phyloP scores from a whole-genome alignment of 345 rosid species.

The Arabidopsis arenosa region DNA sequence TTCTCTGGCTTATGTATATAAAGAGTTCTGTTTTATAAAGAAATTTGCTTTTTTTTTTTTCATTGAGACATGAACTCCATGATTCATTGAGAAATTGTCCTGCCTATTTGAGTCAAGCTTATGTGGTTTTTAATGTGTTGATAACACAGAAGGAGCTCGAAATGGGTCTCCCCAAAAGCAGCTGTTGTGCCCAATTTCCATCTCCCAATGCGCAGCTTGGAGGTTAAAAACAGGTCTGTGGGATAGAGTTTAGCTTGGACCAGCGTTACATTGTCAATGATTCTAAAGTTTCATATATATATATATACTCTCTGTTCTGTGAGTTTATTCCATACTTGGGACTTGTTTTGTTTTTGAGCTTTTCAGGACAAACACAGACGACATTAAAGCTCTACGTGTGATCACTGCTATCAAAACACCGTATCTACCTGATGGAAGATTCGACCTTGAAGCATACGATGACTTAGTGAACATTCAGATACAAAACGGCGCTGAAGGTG shows the following conservation, averaged over 20 bases:
- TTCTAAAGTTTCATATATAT: not conserved
- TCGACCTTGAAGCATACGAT: conserved; percentile 90
- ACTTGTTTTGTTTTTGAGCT: not conserved
- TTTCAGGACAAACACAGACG: conserved; percentile 74
- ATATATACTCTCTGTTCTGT: not conserved
- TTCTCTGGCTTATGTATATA: not conserved
- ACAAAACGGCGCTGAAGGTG: conserved; percentile 71
- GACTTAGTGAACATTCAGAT: conserved; percentile 76
- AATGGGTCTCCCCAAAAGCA: conserved; percentile 66
- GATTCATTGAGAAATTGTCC: conserved; percentile 2
- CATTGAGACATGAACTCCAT: conserved; percentile 1
- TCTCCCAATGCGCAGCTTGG: conserved; percentile 86
- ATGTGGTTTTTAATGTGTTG: conserved; percentile 13
- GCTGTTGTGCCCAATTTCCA: conserved; percentile 69
- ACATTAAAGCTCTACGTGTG: conserved; percentile 70
- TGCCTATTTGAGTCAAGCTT: conserved; percentile 3
- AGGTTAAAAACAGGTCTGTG: conserved; percentile 71
- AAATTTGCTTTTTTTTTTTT: too few species aligned
- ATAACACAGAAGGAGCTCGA: conserved; percentile 53
- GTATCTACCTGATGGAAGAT: conserved; percentile 87
- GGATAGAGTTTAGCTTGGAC: not conserved
- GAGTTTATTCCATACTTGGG: not conserved
- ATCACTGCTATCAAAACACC: conserved; percentile 97
- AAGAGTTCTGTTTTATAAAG: too few species aligned
- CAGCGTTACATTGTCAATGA: not conserved